A percentile compares a stretch with the other conserved stretches of the same genome.
Evolutionary conservation across 805 yeast species (phyloP).

Genomic region (Candida mattraensis): DNA sequence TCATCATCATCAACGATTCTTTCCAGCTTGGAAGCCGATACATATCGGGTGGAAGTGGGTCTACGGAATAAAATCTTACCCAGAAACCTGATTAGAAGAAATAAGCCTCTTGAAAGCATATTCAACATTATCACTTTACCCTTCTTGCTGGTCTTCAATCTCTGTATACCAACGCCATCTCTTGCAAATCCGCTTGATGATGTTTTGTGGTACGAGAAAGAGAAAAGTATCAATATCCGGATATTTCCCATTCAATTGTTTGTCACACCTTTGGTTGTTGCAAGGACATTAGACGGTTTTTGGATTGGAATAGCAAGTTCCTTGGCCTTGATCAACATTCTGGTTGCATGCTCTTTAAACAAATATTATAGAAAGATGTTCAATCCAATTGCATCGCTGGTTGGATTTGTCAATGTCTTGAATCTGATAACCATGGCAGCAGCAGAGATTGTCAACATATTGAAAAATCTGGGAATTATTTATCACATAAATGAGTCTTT

Average conservation of each 20-base stretch:
- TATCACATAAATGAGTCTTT: constrained; percentile 46
- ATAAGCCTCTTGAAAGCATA: constrained; percentile 24
- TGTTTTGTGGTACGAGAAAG: constrained; percentile 17
- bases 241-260: constrained; percentile 33
- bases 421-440: constrained; percentile 32
- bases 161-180: constrained; percentile 30
- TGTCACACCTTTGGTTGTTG: constrained; percentile 19
- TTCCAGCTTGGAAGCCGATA: constrained; percentile 9
- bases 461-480: constrained; percentile 47
- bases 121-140: constrained; percentile 28
- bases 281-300: neutral
- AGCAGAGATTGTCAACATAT: constrained; percentile 27
- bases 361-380: constrained; percentile 17
- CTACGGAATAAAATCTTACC: constrained; percentile 18
- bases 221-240: constrained; percentile 18
- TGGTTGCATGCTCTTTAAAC: neutral
- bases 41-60: constrained; percentile 4
- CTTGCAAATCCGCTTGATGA: constrained; percentile 2
- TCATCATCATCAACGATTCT: constrained; percentile 16
- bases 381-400: constrained; percentile 22
- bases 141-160: constrained; percentile 23
- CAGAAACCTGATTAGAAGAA: constrained; percentile 7
- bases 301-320: constrained; percentile 2
- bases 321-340: constrained; percentile 3
- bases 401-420: constrained; percentile 33